A percentile compares a stretch with the other conserved stretches of the same genome.
Conservation (phyloP, 257 asterid species). For the Solanum gracilifrons region DNA sequence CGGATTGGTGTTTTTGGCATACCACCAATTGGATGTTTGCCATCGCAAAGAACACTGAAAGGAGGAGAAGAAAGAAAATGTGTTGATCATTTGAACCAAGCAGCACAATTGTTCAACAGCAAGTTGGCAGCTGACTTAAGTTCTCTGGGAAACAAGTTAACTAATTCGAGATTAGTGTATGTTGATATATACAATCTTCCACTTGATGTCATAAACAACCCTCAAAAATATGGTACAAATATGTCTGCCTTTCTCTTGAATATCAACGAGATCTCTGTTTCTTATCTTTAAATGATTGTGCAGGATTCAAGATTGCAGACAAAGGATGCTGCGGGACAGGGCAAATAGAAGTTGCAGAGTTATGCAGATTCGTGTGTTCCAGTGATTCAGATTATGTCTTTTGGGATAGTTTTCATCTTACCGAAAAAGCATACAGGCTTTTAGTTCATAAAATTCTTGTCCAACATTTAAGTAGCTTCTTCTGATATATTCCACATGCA, state of each 20-base stretch:
- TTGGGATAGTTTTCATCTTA: constrained; percentile 7
- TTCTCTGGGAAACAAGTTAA: constrained; percentile 16
- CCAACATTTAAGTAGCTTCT: not conserved
- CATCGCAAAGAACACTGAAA: constrained; percentile 58
- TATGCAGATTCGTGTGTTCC: constrained; percentile 1
- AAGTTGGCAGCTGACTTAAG: constrained; percentile 28
- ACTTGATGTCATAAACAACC: constrained; percentile 39
- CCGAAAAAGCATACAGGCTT: not conserved
- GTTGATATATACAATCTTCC: constrained; percentile 33
- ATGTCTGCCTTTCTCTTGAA: not conserved
- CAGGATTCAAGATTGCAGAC: not conserved
- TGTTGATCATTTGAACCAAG: constrained; percentile 27
- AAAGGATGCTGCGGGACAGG: constrained; percentile 9
- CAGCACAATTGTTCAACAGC: constrained; percentile 27
- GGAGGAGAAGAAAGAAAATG: constrained; percentile 47
- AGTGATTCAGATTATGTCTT: not conserved
- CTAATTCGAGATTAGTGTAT: constrained; percentile 26
- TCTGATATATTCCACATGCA: not conserved
- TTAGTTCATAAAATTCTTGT: not conserved
- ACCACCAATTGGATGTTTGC: constrained; percentile 70
- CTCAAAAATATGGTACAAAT: constrained; percentile 43
- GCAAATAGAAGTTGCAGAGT: not conserved
- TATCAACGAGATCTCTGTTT: not conserved
- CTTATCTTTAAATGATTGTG: not conserved
- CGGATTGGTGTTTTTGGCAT: constrained; percentile 41